phyloP scores from a whole-genome alignment of 2,329 filamentous ascomycete genomes.

The Fusarium sp. region DNA sequence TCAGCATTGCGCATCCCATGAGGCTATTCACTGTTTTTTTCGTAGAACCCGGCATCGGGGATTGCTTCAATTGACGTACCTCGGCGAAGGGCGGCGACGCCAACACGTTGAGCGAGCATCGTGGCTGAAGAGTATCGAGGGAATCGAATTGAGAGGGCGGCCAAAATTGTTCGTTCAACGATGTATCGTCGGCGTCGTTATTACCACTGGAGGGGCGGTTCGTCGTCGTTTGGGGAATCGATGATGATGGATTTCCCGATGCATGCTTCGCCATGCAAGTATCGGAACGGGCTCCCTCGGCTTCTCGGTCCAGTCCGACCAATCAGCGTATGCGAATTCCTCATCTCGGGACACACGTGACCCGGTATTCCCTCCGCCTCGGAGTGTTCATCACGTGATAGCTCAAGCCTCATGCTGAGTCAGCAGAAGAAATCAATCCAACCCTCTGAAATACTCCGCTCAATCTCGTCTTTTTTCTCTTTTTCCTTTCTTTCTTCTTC shows the following conservation, averaged over 20 bases:
- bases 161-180: conserved; percentile 34
- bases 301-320: conserved; percentile 58
- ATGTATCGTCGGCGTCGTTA: conserved; percentile 37
- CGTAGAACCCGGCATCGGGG: not conserved
- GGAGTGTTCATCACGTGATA: conserved; percentile 5
- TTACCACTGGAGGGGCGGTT: not conserved
- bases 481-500: conserved; percentile 46
- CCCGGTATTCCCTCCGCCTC: conserved; percentile 3
- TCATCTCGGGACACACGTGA: conserved; percentile 51
- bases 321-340: conserved; percentile 55
- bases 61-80: conserved; percentile 53
- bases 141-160: conserved; percentile 12
- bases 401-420: conserved; percentile 20
- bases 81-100: conserved; percentile 69
- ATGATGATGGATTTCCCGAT: conserved; percentile 38
- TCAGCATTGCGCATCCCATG: conserved; percentile 14
- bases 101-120: conserved; percentile 70
- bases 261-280: conserved; percentile 11
- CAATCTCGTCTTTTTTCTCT: not conserved
- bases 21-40: conserved; percentile 31
- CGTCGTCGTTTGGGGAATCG: conserved; percentile 16
- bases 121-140: conserved; percentile 36
- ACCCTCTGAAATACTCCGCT: conserved; percentile 19
- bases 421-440: conserved; percentile 16
- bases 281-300: conserved; percentile 49